Evolutionary conservation across 225 moss, liverwort and hornwort genomes (phyloP), one percentile per base, ranked within the genome.

Genomic region (Marchantia polymorpha): DNA sequence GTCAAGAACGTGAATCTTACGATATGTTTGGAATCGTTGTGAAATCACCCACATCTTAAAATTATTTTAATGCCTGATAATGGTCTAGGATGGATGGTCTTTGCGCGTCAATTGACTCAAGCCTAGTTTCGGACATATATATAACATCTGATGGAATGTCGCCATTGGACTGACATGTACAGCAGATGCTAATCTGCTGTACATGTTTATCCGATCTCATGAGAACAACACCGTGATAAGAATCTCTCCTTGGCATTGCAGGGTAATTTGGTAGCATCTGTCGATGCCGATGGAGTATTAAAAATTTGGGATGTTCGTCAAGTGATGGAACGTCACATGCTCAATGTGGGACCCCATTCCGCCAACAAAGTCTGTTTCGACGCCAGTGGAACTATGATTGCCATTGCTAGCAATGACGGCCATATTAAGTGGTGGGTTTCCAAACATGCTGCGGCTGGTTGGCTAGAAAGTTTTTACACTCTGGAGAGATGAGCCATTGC

Each of bases 281-380:
- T 90, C 47, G 96, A 96, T 79, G 96, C 96, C 19, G 91, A 96
- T 65, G 96, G 94, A 48, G 83, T 94, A 52, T 83, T 94, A 64
- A 96, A 94, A 73, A 82, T 96, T n/a, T 96, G 94, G 96, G 96
- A 96, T 89, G 94, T 96, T 61, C 86, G 96, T 23, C 94, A 96
- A 87, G 92, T 96, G 17, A 84, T 88, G 54, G 96, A 96, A 84
- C 92, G 84, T 71, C 89, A 89, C 75, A 92, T 89, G 17, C 91
- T 96, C 68, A 94, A 96, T 74, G 92, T 96, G 27, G 96, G 96
- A 27, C 96, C 96, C 50, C 92, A 96, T 59, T 94, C 96, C 25
- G 94, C 94, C 46, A 96, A 96, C 56, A 91, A 87, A 82, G 91
- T 91, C 52, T 92, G 90, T 77, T 94, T 94, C 74, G 94, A 96